Base-by-base conservation (phyloP, 2,329 filamentous ascomycete species). In the Fusarium sp. region DNA sequence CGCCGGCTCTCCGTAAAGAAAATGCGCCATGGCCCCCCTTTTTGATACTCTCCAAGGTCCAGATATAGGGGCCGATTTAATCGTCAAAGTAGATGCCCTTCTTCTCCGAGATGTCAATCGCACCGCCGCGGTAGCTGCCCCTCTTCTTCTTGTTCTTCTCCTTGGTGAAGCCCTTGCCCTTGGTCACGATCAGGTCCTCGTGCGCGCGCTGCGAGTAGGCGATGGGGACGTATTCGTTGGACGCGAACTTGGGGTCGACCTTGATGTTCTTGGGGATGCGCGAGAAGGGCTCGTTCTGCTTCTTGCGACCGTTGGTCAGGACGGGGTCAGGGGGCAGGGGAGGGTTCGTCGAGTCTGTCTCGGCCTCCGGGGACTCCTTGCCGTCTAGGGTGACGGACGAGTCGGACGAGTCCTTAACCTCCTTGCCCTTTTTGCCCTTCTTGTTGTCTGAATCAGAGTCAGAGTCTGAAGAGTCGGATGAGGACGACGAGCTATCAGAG, bases 81-180 rank as follows among this genome's bases (percentile, higher is more conserved):
- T 97, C 94, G 3, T 98, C 95, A 84, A 99, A 99, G 86, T 97
- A 98, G 86, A 98, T 93, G 68, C 94, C 93, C 84, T 96, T 95
- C 74, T 93, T 93, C 22, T 92, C 91, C 16, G 88, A 85, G 63
- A 96, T 93, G 81, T 99, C 95, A 79, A 99, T 97, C 62, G 89
- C 84, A 8, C 97, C 97, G 52, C 97, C 97, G 57, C 93, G 91
- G 88, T 98, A 99, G 75, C 93, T 94, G 60, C 97, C 97, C 78
- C 91, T 89, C 89, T 95, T 95, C 89, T 95, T 97, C 89, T 99
- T 99, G 86, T 99, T 99, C 91, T 99, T 99, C 87, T 98, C 97
- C 88, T 99, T 99, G 69, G 96, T 98, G 85, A 99, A 99, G 5
- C 95, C 95, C 86, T 98, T 98, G 79, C 97, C 97, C 82, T 93